Evolutionary conservation across 1,139 yeast genomes (phyloP), one percentile per base, ranked within the genome.

Genomic region (Pichiaceae sp.): DNA sequence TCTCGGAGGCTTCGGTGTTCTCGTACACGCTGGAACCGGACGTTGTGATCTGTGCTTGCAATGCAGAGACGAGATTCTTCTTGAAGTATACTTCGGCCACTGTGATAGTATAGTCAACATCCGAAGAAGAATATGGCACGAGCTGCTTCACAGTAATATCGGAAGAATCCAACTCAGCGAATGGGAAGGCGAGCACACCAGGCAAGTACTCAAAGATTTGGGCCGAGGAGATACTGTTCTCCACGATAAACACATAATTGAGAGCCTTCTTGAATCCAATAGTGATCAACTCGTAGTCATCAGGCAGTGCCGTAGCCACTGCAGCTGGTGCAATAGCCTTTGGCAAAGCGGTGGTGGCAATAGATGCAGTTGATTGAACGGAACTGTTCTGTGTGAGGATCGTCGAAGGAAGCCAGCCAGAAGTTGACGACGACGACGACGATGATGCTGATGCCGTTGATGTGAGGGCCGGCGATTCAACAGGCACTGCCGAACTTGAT

Each of bases 11-110:
- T 39, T 67, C 68, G 12, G 72, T 64, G 47, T 73, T 72, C 34
- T 63, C 48, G 57, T 75, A 81, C 31, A 82, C 49, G 23, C 46
- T 42, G 5, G 87, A 78, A 12, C 58, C 49, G 0, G 62, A 36
- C 41, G 72, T 59, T 35, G 61, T 57, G 30, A 82, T 57, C 33
- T 64, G 57, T 27, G 55, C 54, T 39, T 70, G 69, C 47, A 82
- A 64, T 0, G 62, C 54, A 12, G 53, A 51, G 15, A 78, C 63
- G 14, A 69, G 60, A 12, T 57, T 56, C n/a, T 62, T 54, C 33
- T 85, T 85, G 66, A 78, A 80, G 52, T 77, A 80, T 37, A 80
- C 82, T 54, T 78, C 84, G 15, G 91, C 91, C 42, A 82, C 82
- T 1, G 89, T 78, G 38, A 80, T 78, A 32, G 81, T 70, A 54